Conservation (phyloP, 805 yeast genomes). For the Tetrapisispora arboricola region DNA sequence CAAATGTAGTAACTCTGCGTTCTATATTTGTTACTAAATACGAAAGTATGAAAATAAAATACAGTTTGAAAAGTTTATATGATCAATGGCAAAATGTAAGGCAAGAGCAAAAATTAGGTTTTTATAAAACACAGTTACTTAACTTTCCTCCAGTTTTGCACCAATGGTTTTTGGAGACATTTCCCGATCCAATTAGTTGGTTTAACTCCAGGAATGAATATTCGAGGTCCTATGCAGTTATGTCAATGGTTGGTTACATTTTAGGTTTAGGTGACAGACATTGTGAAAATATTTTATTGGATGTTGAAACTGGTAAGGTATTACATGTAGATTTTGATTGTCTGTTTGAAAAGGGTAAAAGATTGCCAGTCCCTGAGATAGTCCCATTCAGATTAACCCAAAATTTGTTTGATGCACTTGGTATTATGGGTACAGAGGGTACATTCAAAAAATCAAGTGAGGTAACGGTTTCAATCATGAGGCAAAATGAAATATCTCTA, state of each 20-base stretch:
- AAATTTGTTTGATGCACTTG: conserved; percentile 82
- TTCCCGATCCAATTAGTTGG: conserved; percentile 88
- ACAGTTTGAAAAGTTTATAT: conserved; percentile 16
- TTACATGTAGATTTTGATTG: conserved; percentile 97
- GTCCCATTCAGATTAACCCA: conserved; percentile 91
- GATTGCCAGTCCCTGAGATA: conserved; percentile 74
- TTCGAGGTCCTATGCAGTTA: conserved; percentile 78
- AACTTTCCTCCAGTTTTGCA: conserved; percentile 61
- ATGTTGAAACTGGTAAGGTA: conserved; percentile 64
- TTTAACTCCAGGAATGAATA: conserved; percentile 64
- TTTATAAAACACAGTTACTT: conserved; percentile 20
- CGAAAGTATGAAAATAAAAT: conserved; percentile 31
- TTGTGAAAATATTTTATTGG: conserved; percentile 77
- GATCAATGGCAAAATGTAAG: conserved; percentile 22
- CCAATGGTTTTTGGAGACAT: conserved; percentile 80
- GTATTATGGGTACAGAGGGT: conserved; percentile 84
- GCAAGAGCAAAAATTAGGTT: conserved; percentile 15
- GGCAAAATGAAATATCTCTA: conserved; percentile 71
- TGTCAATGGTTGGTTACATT: conserved; percentile 94
- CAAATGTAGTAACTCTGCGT: conserved; percentile 61
- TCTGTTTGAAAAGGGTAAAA: conserved; percentile 72
- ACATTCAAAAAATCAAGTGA: conserved; percentile 78
- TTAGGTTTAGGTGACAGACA: conserved; percentile 95
- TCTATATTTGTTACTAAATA: conserved; percentile 43
- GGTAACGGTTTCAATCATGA: conserved; percentile 60